Evolutionary conservation across 495 filamentous ascomycete genomes (phyloP), one percentile per base, ranked within the genome.

Genomic region (Penicillium chermesinum): DNA sequence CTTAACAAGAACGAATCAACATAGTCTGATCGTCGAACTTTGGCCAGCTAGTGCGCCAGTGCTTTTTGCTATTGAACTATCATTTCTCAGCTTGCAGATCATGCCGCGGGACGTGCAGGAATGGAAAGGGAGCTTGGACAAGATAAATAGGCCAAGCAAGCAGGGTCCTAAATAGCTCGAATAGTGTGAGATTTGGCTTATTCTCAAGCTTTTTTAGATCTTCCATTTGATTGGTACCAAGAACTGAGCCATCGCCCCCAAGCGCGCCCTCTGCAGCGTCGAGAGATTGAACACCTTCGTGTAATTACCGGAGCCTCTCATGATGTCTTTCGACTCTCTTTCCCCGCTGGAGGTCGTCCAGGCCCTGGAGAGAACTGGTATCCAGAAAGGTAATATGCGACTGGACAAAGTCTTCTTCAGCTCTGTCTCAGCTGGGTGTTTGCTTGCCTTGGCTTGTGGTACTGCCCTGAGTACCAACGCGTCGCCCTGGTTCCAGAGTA

Each of bases 401-500:
- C 64, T 71, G 3, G 71, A 76, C 54, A 81, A 79, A 46, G 64
- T 79, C 16, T 81, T 80, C 45, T 42, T 75, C n/a, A 80, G 76
- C 43, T 64, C 74, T 18, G 68, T 78, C 19, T 75, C 76, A 35
- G 72, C 74, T 1, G 77, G 79, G 1, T 71, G 71, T 36, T 49
- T 81, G 18, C 65, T 80, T n/a, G 67, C 70, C 17, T 78, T 81
- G 46, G 78, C 72, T 6, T 77, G 71, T 33, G 79, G 75, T 6
- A 72, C 74, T 2, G 51, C 64, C 1, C 63, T 83, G n/a, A 73
- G 67, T 39, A 76, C 74, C 19, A 78, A 70, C 48, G 62, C 76
- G 2, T 61, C 78, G 1, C 75, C 80, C 1, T 85, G 82, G 81
- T 82, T 75, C 46, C 67, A 76, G 38, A 71, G 78, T 8, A 84